Conservation (phyloP, 2,329 filamentous ascomycete genomes). For the Alternaria gansuensis region DNA sequence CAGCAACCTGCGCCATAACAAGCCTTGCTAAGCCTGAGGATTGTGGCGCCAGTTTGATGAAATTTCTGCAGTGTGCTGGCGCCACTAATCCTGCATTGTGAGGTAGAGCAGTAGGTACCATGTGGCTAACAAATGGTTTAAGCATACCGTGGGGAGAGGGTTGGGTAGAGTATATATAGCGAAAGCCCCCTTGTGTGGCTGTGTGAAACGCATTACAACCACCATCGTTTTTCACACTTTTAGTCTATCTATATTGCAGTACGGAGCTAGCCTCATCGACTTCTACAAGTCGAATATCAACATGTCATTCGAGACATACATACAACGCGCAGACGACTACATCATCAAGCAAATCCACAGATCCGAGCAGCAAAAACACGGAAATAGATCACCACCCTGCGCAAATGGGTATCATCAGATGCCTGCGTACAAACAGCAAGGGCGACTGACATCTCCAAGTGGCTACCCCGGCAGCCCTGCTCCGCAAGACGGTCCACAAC, state of each 20-base stretch:
- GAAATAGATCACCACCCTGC: constrained; percentile 16
- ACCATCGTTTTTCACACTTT: constrained; percentile 6
- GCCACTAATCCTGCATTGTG: constrained; percentile 24
- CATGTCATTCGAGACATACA: constrained; percentile 27
- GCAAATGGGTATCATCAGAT: constrained; percentile 20
- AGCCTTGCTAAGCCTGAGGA: constrained; percentile 6
- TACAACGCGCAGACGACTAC: constrained; percentile 29
- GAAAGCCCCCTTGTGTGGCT: constrained; percentile 13
- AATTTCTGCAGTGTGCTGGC: constrained; percentile 19
- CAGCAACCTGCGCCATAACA: constrained; percentile 17
- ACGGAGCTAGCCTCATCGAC: background rate
- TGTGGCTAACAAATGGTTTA: constrained; percentile 26
- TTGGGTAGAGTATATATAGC: constrained; percentile 20
- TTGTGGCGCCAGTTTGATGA: constrained; percentile 16
- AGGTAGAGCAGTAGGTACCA: constrained; percentile 9
- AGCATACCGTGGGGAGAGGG: constrained; percentile 19
- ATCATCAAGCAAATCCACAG: constrained; percentile 32
- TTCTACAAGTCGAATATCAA: constrained; percentile 3
- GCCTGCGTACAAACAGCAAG: constrained; percentile 12
- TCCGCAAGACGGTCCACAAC: constrained; percentile 22
- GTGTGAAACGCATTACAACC: constrained; percentile 12
- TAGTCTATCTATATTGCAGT: background rate
- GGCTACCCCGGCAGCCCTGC: constrained; percentile 14
- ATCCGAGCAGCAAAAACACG: constrained; percentile 28
- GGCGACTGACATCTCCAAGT: constrained; percentile 10